Conservation (phyloP, 768 basidiomycete species). For the Mycena alexandri region DNA sequence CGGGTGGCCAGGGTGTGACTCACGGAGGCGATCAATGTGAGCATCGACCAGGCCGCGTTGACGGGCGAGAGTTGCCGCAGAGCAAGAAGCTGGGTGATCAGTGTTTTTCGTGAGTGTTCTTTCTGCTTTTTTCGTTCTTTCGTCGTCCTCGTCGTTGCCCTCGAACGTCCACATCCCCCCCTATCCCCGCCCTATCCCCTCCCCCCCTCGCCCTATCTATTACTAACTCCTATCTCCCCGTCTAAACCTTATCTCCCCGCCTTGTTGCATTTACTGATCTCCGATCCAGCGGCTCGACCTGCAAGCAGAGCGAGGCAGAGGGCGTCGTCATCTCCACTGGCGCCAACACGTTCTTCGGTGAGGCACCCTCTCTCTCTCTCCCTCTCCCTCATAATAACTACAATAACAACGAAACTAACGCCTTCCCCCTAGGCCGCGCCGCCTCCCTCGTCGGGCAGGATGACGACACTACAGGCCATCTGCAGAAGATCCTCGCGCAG, state of each 20-base stretch:
- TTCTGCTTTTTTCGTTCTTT: neutral
- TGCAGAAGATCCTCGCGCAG: slow-evolving; percentile 98
- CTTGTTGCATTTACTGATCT: too few relatives aligned
- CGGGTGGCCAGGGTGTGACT: too few relatives aligned
- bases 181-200: too few relatives aligned
- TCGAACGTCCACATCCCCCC: too few relatives aligned
- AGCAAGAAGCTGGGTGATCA: slow-evolving; percentile 94
- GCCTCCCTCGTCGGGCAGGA: slow-evolving; percentile 55
- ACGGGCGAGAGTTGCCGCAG: slow-evolving; percentile 97
- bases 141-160: neutral
- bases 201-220: too few relatives aligned
- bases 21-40: slow-evolving; percentile 95
- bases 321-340: slow-evolving; percentile 99
- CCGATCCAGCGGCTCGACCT: slow-evolving; percentile 87
- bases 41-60: slow-evolving; percentile 97
- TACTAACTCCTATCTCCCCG: too few relatives aligned
- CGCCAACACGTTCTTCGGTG: slow-evolving; percentile 92
- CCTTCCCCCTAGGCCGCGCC: slow-evolving; percentile 83
- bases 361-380: too few relatives aligned
- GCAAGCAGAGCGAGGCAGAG: slow-evolving; percentile 99
- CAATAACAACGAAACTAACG: too few relatives aligned
- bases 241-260: neutral
- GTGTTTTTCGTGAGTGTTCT: slow-evolving; percentile 90
- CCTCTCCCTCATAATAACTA: too few relatives aligned
- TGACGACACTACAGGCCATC: slow-evolving; percentile 96